Conservation (phyloP, 139 green algal species). For the Ettlia oleoabundans region DNA sequence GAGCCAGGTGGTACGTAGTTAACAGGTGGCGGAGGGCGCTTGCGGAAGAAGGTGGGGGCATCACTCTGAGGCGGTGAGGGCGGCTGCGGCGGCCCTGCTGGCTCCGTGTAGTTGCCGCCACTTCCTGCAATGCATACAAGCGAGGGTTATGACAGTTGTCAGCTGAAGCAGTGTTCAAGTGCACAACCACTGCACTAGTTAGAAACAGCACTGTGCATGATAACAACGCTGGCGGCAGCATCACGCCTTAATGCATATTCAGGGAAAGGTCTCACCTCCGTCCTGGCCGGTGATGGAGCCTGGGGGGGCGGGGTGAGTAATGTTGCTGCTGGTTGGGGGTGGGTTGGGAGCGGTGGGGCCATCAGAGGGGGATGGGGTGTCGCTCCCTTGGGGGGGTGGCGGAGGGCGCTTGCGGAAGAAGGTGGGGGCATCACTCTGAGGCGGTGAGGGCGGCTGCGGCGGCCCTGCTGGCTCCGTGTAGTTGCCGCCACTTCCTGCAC, state of each 20-base stretch:
- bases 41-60: no score
- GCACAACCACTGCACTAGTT: no score
- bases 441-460: not conserved
- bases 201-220: no score
- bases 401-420: not conserved
- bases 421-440: not conserved
- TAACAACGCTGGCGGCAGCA: not conserved
- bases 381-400: not conserved
- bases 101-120: not conserved
- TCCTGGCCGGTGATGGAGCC: not conserved
- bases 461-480: not conserved
- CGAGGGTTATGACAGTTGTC: not conserved
- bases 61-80: not conserved
- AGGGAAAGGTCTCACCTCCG: not conserved
- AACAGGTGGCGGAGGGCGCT: not conserved
- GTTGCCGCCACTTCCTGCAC: not conserved
- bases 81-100: not conserved
- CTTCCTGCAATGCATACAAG: not conserved
- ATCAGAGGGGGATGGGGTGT: not conserved
- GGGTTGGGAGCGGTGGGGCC: no score
- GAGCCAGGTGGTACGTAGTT: not conserved
- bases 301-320: not conserved
- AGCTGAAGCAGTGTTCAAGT: not conserved
- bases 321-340: not conserved
- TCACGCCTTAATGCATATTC: not conserved